These are phyloP conservation scores for Pisolithus microcarpus DNA, from an alignment of 768 basidiomycete species.

Conservation along the genomic window DNA sequence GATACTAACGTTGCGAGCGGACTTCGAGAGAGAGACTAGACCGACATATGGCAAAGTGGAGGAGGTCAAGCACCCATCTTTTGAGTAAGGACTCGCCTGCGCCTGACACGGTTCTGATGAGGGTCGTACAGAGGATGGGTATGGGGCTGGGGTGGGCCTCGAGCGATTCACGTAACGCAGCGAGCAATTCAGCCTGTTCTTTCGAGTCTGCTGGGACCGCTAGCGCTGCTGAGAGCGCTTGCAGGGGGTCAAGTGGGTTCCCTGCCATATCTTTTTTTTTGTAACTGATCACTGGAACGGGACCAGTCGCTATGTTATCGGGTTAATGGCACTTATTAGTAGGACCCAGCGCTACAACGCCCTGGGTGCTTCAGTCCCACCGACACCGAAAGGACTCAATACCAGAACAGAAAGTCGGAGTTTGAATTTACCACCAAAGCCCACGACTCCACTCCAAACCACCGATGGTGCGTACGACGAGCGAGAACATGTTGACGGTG, in stretches of 20 bases:
- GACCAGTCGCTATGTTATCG: background rate
- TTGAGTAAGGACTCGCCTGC: conserved; percentile 81
- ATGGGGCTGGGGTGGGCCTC: conserved; percentile 79
- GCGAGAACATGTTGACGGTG: background rate
- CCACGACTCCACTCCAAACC: conserved; percentile 25
- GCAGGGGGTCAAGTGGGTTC: conserved; percentile 73
- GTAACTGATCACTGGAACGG: background rate
- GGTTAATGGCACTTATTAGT: no score
- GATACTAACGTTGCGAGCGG: conserved; percentile 78
- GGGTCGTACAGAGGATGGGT: conserved; percentile 71
- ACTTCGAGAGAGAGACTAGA: conserved; percentile 66
- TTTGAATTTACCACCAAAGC: conserved; percentile 14
- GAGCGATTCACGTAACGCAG: conserved; percentile 69
- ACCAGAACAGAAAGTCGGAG: conserved; percentile 19
- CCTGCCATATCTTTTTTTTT: conserved; percentile 38
- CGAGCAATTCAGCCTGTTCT: conserved; percentile 80
- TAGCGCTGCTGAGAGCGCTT: conserved; percentile 73
- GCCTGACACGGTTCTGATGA: conserved; percentile 69
- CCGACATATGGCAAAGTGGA: conserved; percentile 83
- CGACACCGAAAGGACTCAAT: no score
- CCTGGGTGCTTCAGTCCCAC: no score
- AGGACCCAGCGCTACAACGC: no score
- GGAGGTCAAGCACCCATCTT: conserved; percentile 86
- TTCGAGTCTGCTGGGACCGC: conserved; percentile 74
- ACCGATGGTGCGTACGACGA: conserved; percentile 18